Evolutionary conservation across 1,139 yeast genomes (phyloP).

Genomic region (Suhomyces ambrosiae): DNA sequence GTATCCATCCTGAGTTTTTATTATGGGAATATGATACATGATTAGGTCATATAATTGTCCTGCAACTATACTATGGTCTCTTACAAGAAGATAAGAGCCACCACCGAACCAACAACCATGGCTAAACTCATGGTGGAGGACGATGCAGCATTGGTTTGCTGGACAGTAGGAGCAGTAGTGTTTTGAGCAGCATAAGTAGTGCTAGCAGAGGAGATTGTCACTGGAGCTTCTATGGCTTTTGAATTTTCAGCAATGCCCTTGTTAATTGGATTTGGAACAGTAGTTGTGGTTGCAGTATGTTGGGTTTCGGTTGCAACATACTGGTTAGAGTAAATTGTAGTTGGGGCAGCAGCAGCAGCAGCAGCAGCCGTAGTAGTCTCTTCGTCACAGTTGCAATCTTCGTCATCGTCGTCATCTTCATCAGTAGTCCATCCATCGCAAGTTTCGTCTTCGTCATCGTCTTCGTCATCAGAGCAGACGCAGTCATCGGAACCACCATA

Average conservation of each 20-base stretch:
- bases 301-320: slow-evolving; percentile 6
- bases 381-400: slow-evolving; percentile 10
- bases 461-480: slow-evolving; percentile 36
- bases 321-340: slow-evolving; percentile 2
- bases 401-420: slow-evolving; percentile 35
- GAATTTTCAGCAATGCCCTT: too few relatives aligned
- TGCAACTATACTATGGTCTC: slow-evolving; percentile 19
- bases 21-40: slow-evolving; percentile 11
- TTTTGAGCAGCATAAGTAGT: slow-evolving; percentile 3
- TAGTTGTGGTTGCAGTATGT: slow-evolving; percentile 10
- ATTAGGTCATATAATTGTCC: slow-evolving; percentile 20
- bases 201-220: slow-evolving; percentile 6
- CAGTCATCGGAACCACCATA: slow-evolving; percentile 49
- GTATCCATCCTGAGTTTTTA: slow-evolving; percentile 10
- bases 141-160: slow-evolving; percentile 7
- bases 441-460: slow-evolving; percentile 31
- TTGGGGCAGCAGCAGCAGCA: slow-evolving; percentile 7
- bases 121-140: slow-evolving; percentile 6
- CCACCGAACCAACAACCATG: slow-evolving; percentile 14
- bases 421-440: slow-evolving; percentile 33
- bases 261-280: slow-evolving; percentile 8
- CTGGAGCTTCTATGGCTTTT: neutral
- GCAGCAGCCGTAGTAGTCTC: slow-evolving; percentile 6
- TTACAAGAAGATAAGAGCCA: slow-evolving; percentile 18
- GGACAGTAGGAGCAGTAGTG: slow-evolving; percentile 7